Evolutionary conservation across 2,329 filamentous ascomycete genomes (phyloP).

Genomic region (Fusarium nanum): DNA sequence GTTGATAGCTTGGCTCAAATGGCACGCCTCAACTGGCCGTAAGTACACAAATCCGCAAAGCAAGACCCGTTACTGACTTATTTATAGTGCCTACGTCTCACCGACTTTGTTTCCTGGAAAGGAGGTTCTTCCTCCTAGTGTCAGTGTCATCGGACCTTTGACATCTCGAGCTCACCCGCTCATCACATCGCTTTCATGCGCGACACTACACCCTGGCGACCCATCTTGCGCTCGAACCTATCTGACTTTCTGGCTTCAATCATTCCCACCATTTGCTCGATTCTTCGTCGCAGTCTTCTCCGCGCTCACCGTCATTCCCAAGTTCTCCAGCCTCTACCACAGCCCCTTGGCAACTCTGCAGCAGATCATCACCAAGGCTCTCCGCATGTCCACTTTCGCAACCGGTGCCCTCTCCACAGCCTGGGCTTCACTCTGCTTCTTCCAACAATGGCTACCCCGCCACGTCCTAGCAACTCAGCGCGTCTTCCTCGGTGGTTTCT

Average conservation of each 20-base stretch:
- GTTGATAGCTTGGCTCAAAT: conserved; percentile 85
- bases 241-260: conserved; percentile 85
- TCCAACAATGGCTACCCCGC: conserved; percentile 82
- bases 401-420: conserved; percentile 86
- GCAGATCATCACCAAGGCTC: conserved; percentile 72
- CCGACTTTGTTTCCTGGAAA: conserved; percentile 86
- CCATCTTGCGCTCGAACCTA: conserved; percentile 91
- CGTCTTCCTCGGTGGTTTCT: conserved; percentile 88
- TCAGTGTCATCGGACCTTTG: conserved; percentile 79
- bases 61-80: conserved; percentile 6
- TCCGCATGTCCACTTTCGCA: conserved; percentile 78
- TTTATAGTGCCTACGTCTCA: conserved; percentile 75
- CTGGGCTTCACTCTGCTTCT: conserved; percentile 91
- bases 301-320: conserved; percentile 73
- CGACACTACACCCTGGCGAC: conserved; percentile 86
- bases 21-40: conserved; percentile 86
- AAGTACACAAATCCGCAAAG: conserved; percentile 52
- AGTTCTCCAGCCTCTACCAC: conserved; percentile 74
- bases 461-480: conserved; percentile 82
- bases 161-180: conserved; percentile 87
- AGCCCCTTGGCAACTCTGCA: conserved; percentile 76
- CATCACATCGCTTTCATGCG: conserved; percentile 87
- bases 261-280: conserved; percentile 82
- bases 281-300: conserved; percentile 82
- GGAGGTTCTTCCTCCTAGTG: conserved; percentile 71